These are phyloP conservation scores for Thymus mandschuricus DNA, from an alignment of 257 asterid species.

Conservation along the genomic window DNA sequence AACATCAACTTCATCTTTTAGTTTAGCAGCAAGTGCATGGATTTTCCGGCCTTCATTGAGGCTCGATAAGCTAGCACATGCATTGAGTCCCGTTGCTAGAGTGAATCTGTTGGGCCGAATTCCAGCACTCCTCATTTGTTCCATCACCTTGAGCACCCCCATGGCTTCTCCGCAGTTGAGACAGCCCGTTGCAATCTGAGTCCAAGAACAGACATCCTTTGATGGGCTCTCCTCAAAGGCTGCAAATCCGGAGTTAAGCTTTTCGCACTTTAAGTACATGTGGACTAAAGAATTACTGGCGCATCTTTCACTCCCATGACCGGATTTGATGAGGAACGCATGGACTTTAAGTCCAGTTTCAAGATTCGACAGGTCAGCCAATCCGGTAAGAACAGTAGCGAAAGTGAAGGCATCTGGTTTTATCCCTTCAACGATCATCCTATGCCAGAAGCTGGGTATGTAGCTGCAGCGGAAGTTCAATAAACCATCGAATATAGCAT, in stretches of 20 bases:
- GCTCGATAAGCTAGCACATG: constrained; percentile 61
- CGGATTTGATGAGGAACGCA: constrained; percentile 57
- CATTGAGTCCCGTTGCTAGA: constrained; percentile 64
- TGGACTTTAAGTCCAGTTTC: constrained; percentile 70
- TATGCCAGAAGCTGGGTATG: constrained; percentile 53
- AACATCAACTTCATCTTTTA: constrained; percentile 50
- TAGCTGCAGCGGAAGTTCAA: constrained; percentile 43
- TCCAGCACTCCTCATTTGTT: constrained; percentile 60
- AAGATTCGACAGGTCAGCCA: constrained; percentile 60
- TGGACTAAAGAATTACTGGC: constrained; percentile 71
- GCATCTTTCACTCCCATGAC: constrained; percentile 64
- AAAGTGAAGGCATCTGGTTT: constrained; percentile 68
- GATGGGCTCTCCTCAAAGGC: constrained; percentile 63
- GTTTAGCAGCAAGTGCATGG: constrained; percentile 55
- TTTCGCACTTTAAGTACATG: constrained; percentile 65
- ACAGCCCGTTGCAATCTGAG: constrained; percentile 72
- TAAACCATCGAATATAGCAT: constrained; percentile 65
- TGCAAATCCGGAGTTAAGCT: constrained; percentile 47
- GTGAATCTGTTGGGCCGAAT: constrained; percentile 67
- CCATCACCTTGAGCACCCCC: constrained; percentile 54
- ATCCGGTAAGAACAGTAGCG: constrained; percentile 67
- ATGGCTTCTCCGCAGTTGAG: constrained; percentile 61
- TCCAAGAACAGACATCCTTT: constrained; percentile 70
- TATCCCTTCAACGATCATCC: constrained; percentile 60
- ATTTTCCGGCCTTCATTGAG: constrained; percentile 65